Evolutionary conservation across 495 filamentous ascomycete genomes (phyloP).

Genomic region (Opeltia flavorubescens): DNA sequence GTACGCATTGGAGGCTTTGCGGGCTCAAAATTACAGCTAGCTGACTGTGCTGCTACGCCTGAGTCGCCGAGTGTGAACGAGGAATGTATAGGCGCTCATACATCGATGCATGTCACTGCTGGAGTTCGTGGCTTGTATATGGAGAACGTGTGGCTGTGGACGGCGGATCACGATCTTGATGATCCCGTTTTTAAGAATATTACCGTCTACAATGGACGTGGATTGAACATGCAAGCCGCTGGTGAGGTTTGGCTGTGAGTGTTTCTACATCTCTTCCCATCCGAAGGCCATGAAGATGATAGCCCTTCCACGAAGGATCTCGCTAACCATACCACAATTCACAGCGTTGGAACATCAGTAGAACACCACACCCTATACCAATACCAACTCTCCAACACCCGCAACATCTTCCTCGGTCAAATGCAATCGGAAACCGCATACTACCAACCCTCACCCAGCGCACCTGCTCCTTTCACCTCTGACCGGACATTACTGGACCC

Average conservation of each 20-base stretch:
- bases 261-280: too few species aligned
- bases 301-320: too few species aligned
- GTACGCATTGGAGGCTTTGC: constrained; percentile 40
- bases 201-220: constrained; percentile 35
- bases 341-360: constrained; percentile 25
- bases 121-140: constrained; percentile 35
- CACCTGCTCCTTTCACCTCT: constrained; percentile 31
- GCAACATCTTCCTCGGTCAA: constrained; percentile 33
- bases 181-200: constrained; percentile 24
- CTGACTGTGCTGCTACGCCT: constrained; percentile 16
- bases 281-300: too few species aligned
- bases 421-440: constrained; percentile 33
- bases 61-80: too few species aligned
- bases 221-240: constrained; percentile 33
- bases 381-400: constrained; percentile 32
- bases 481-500: constrained; percentile 47
- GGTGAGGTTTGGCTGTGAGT: constrained; percentile 31
- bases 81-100: constrained; percentile 38
- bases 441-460: constrained; percentile 28
- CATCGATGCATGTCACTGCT: constrained; percentile 32
- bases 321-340: too few species aligned
- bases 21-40: constrained; percentile 24
- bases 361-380: constrained; percentile 38
- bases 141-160: constrained; percentile 47
- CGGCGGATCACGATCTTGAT: constrained; percentile 39